Percentiles rank a stretch among this genome's conserved stretches.
phyloP scores from a whole-genome alignment of 1,284 basidiomycete genomes.

The Anthracocystis setariae region DNA sequence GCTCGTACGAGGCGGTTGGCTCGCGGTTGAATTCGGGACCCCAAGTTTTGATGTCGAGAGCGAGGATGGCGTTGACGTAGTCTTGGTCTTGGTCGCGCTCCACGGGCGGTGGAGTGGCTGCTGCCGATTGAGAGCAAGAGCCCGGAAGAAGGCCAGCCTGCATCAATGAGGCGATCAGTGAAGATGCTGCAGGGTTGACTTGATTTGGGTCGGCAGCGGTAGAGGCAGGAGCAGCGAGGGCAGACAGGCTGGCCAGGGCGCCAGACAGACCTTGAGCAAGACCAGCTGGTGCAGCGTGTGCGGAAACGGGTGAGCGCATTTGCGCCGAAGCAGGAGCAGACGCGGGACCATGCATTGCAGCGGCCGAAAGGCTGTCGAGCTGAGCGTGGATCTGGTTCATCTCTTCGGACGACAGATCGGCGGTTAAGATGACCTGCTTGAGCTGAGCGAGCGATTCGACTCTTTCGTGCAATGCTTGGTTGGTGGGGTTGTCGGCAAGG shows the following conservation, averaged over 20 bases:
- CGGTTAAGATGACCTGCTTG: slow-evolving; percentile 77
- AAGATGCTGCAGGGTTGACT: slow-evolving; percentile 33
- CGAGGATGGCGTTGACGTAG: slow-evolving; percentile 79
- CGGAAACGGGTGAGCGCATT: slow-evolving; percentile 4
- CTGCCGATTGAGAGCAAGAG: slow-evolving; percentile 29
- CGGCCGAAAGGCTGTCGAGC: slow-evolving; percentile 74
- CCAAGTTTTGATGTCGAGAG: slow-evolving; percentile 76
- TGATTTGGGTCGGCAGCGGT: slow-evolving; percentile 10
- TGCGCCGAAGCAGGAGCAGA: slow-evolving; percentile 9
- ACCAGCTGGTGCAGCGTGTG: slow-evolving; percentile 55
- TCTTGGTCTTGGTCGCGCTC: slow-evolving; percentile 69
- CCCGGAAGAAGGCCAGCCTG: slow-evolving; percentile 60
- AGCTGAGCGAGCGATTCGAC: slow-evolving; percentile 72
- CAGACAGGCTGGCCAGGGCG: slow-evolving; percentile 29
- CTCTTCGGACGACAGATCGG: slow-evolving; percentile 81
- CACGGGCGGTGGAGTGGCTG: slow-evolving; percentile 59
- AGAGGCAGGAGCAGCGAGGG: slow-evolving; percentile 10
- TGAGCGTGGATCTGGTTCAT: slow-evolving; percentile 81
- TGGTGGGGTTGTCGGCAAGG: slow-evolving; percentile 43
- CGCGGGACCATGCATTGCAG: slow-evolving; percentile 46
- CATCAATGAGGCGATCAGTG: slow-evolving; percentile 60
- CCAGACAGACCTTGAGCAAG: slow-evolving; percentile 38
- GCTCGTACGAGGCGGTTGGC: slow-evolving; percentile 68
- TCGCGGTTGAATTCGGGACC: slow-evolving; percentile 80
- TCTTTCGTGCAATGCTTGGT: slow-evolving; percentile 36